Evolutionary conservation across 2,329 filamentous ascomycete species (phyloP).

Genomic region (Passalora sequoiae): DNA sequence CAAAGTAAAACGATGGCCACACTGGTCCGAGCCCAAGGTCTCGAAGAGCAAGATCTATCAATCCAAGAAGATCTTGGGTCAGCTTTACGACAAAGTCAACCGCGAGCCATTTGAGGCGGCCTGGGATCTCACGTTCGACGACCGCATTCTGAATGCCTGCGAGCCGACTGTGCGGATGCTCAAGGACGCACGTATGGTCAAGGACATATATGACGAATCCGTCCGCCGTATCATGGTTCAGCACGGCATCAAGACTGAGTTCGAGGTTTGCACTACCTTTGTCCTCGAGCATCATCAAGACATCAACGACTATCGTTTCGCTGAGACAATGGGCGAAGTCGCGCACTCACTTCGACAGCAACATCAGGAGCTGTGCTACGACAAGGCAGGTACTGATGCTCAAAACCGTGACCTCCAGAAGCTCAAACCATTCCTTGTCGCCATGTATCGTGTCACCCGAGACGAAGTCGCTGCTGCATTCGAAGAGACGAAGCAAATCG

Average conservation of each 20-base stretch:
- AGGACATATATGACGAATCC: constrained; percentile 69
- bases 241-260: constrained; percentile 77
- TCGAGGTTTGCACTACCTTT: constrained; percentile 87
- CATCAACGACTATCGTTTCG: constrained; percentile 74
- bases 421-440: constrained; percentile 69
- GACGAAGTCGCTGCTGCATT: constrained; percentile 61
- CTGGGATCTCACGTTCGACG: constrained; percentile 70
- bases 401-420: constrained; percentile 44
- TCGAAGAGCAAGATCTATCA: constrained; percentile 51
- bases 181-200: constrained; percentile 59
- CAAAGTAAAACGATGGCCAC: constrained; percentile 64
- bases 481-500: constrained; percentile 43
- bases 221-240: constrained; percentile 79
- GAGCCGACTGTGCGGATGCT: constrained; percentile 53
- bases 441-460: constrained; percentile 81
- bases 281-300: constrained; percentile 68
- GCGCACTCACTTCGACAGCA: constrained; percentile 61
- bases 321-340: constrained; percentile 73
- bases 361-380: constrained; percentile 62
- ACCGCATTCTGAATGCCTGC: constrained; percentile 63
- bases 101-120: constrained; percentile 64
- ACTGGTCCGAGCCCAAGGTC: constrained; percentile 69
- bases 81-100: constrained; percentile 73
- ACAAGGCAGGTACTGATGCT: constrained; percentile 51
- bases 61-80: constrained; percentile 69